A percentile compares a stretch with the other conserved stretches of the same genome.
These are phyloP conservation scores for Saccharata proteae DNA, from an alignment of 2,329 filamentous ascomycete genomes.

Conservation along the genomic window DNA sequence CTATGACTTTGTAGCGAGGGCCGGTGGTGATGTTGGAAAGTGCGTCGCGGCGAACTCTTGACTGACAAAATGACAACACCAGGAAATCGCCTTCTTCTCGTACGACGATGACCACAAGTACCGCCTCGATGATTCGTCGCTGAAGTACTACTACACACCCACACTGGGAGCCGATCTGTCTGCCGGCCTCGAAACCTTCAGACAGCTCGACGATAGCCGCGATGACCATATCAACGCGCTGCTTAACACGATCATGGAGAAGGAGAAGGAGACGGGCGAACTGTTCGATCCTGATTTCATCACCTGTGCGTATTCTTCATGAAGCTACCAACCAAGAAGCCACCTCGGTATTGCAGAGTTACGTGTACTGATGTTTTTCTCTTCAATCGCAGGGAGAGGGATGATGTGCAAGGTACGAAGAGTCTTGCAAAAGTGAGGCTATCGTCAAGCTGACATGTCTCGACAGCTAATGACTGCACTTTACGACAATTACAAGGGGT, in stretches of 20 bases:
- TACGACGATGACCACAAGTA: constrained; percentile 77
- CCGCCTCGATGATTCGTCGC: constrained; percentile 61
- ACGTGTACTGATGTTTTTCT: too few relatives aligned
- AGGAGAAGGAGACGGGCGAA: constrained; percentile 57
- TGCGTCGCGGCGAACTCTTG: constrained; percentile 14
- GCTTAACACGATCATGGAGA: constrained; percentile 58
- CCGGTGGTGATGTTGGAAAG: background rate
- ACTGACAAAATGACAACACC: too few relatives aligned
- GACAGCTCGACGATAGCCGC: constrained; percentile 66
- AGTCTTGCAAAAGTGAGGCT: too few relatives aligned
- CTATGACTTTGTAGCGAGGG: constrained; percentile 17
- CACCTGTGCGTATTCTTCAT: too few relatives aligned
- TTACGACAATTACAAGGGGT: constrained; percentile 73
- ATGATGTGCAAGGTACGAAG: constrained; percentile 97
- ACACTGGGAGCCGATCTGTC: constrained; percentile 58
- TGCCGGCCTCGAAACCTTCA: constrained; percentile 68
- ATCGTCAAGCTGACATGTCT: too few relatives aligned
- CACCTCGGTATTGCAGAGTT: too few relatives aligned
- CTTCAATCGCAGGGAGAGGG: too few relatives aligned
- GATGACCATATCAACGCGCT: constrained; percentile 84
- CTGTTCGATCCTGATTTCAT: constrained; percentile 67
- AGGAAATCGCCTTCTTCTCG: constrained; percentile 90
- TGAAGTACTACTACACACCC: constrained; percentile 80
- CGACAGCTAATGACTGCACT: constrained; percentile 72
- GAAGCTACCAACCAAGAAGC: too few relatives aligned